Base-by-base conservation (phyloP, 140 eudicot genomes). In the Flaveria floridana region DNA sequence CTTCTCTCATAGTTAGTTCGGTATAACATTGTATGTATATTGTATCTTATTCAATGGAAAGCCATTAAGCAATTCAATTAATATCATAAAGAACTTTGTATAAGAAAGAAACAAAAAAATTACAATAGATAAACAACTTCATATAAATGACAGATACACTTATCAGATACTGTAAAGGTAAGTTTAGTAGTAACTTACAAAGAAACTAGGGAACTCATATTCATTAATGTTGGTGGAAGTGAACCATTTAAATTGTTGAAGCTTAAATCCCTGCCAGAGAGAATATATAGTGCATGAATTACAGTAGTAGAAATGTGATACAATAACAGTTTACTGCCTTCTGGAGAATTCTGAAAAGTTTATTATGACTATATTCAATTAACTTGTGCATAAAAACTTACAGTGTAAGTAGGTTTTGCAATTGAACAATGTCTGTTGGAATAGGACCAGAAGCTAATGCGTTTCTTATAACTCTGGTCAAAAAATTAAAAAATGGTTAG, bases 201-300 rank as follows among this genome's bases (percentile, higher is more conserved):
- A 37, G 82, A 78, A 78, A 73, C 8, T 28, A 86, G 86, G 52
- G 91, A 83, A 65, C 80, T 77, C 75, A 86, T 69, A 69, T 66
- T 78, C 82, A 86, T 81, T 55, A 86, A 68, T 42, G 82, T 81
- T 72, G 3, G 70, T 55, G 91, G 91, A 68, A 86, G 62, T 13
- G 83, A 44, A 44, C 91, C 91, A 55, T 79, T 75, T 72, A 86
- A 71, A 56, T 81, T 86, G 83, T 86, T 86, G 70, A 81, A 84
- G 64, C 89, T 85, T 68, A 85, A 79, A 79, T 82, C 89, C 67
- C 89, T 85, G 75, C 68, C 77, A 69, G 78, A 77, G 26, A 56
- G 55, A 63, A 72, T 14, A 7, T 53, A 52, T 18, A 62, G 46
- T 9, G 44, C 30, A 76, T 63, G 26, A 82, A 68, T 42, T 68